Conservation (phyloP, 2,329 filamentous ascomycete genomes). For the Aureobasidium sp. region DNA sequence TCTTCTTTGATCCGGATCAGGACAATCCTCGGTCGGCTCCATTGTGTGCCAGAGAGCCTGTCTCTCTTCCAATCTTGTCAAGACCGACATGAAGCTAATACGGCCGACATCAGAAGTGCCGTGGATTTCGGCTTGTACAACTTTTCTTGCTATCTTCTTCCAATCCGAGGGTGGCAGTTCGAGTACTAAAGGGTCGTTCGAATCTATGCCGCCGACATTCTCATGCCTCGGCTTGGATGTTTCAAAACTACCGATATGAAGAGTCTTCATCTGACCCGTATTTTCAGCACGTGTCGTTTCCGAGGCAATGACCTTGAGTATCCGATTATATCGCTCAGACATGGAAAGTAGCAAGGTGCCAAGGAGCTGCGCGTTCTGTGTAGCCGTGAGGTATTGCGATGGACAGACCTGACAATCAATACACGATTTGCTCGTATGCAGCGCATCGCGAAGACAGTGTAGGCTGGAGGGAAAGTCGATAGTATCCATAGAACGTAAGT, state of each 20-base stretch:
- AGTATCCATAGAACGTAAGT: slow-evolving; percentile 29
- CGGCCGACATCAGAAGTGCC: slow-evolving; percentile 24
- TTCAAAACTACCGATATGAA: slow-evolving; percentile 33
- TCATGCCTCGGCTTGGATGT: background rate
- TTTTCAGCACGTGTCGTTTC: slow-evolving; percentile 28
- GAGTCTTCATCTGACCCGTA: slow-evolving; percentile 30
- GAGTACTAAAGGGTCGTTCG: slow-evolving; percentile 20
- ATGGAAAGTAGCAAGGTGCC: slow-evolving; percentile 34
- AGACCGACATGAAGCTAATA: slow-evolving; percentile 27
- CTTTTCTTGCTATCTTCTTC: slow-evolving; percentile 34
- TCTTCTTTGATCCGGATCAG: slow-evolving; percentile 1
- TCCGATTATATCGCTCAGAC: slow-evolving; percentile 32
- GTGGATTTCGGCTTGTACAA: slow-evolving; percentile 35
- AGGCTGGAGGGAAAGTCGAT: slow-evolving; percentile 36
- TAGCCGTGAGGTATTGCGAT: slow-evolving; percentile 30
- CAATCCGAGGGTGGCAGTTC: slow-evolving; percentile 37
- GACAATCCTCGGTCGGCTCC: slow-evolving; percentile 4
- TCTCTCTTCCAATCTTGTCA: slow-evolving; percentile 32
- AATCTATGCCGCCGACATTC: background rate
- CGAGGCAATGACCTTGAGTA: slow-evolving; percentile 31
- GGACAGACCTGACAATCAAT: slow-evolving; percentile 36
- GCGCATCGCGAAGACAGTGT: slow-evolving; percentile 32
- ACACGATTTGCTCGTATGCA: slow-evolving; percentile 30
- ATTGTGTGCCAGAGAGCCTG: slow-evolving; percentile 34
- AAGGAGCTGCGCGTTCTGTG: slow-evolving; percentile 38